Percentiles rank a stretch among this genome's conserved stretches.
These are phyloP conservation scores for Euphorbia celastroides DNA, from an alignment of 441 rosid genomes.

Conservation along the genomic window DNA sequence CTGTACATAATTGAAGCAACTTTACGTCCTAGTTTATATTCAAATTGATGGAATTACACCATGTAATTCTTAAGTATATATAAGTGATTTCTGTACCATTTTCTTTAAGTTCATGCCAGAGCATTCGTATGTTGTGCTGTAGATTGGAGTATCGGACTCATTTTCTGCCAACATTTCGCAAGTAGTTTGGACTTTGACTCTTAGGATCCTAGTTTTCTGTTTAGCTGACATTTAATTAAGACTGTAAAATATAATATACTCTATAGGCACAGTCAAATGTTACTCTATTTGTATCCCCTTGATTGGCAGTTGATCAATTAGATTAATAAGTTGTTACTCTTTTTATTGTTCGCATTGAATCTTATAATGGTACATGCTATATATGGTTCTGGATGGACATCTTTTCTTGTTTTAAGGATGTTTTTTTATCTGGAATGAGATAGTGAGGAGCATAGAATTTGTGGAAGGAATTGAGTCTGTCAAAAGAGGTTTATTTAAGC, in stretches of 20 bases:
- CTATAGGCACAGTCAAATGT: too few species aligned
- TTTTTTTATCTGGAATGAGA: not conserved
- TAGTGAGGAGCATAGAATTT: not conserved
- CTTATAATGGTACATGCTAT: not conserved
- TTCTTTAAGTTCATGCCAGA: not conserved
- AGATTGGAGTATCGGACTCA: not conserved
- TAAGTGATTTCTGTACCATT: not conserved
- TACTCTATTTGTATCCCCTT: not conserved
- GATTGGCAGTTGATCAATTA: not conserved
- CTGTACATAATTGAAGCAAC: not conserved
- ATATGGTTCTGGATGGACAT: not conserved
- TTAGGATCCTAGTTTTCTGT: not conserved
- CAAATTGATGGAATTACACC: not conserved
- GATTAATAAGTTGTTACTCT: not conserved
- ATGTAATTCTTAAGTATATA: not conserved
- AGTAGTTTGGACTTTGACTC: not conserved
- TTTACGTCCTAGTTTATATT: not conserved
- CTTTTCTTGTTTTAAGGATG: not conserved
- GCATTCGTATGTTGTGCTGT: not conserved
- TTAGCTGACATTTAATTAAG: not conserved
- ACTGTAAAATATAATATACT: not conserved
- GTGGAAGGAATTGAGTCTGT: not conserved
- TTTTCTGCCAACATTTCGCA: not conserved
- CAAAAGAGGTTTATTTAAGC: not conserved
- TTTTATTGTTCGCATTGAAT: not conserved